Evolutionary conservation across 2,329 filamentous ascomycete genomes (phyloP), one percentile per base, ranked within the genome.

Genomic region (Cladobotryum protrusum): DNA sequence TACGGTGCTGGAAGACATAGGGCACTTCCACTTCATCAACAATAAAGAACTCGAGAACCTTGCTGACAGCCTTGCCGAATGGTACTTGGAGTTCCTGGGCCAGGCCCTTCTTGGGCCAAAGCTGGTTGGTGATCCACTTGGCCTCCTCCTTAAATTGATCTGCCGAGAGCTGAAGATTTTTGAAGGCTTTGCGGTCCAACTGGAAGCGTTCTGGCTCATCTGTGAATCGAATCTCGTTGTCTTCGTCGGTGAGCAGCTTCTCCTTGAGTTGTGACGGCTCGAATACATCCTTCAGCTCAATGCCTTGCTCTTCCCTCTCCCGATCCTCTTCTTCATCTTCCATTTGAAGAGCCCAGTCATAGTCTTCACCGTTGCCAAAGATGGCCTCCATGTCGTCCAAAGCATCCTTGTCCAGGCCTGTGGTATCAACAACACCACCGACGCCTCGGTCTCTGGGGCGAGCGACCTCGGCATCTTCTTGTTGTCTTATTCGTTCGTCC

Each of bases 231-330:
- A 99, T 96, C 51, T 83, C 74, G 66, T 97, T 95, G 67, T 99
- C 93, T 56, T 91, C 90, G 51, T 97, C 93, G 8, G 93, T 99
- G 59, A 99, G 81, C 67, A 97, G 86, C 70, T 89, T 92, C 70
- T 99, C 93, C 50, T 86, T 85, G 36, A 99, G 79, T 66, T 99
- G 90, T 3, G 91, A 95, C 1, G 93, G 93, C 69, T 99, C 93
- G 61, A 99, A 99, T 45, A 99, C 92, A 65, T 99, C 92, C 72
- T 97, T 96, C 55, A 99, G 80, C 68, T 96, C 89, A 39, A 97
- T 82, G 41, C 85, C 85, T 61, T 91, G 87, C 57, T 95, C 88
- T 54, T 89, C 87, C 52, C 84, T 80, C 57, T 87, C 78, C 50
- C 86, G 83, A 43, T 88, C 84, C 57, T 95, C 88, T 57, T 91